These are phyloP conservation scores for Cercophora sp. DNA, from an alignment of 495 filamentous ascomycete genomes.

Conservation along the genomic window DNA sequence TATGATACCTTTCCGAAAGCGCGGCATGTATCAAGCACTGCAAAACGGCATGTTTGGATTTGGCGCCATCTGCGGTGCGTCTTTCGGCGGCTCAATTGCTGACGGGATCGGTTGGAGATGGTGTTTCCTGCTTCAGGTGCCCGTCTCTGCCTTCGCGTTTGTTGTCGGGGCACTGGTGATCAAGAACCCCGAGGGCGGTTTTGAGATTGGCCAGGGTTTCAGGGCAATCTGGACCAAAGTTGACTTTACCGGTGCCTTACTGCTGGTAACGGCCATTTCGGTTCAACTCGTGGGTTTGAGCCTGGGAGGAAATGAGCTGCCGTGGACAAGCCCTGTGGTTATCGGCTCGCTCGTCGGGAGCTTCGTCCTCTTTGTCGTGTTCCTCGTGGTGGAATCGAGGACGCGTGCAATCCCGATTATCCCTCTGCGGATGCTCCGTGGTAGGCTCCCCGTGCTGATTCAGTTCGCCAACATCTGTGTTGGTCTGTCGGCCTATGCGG, in stretches of 20 bases:
- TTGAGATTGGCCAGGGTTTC: conserved; percentile 18
- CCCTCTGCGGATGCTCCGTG: conserved; percentile 53
- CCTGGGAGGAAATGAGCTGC: conserved; percentile 58
- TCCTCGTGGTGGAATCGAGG: conserved; percentile 51
- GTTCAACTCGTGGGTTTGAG: conserved; percentile 57
- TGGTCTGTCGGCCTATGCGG: conserved; percentile 61
- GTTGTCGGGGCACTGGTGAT: conserved; percentile 52
- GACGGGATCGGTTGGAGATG: conserved; percentile 49
- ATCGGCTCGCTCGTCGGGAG: conserved; percentile 51
- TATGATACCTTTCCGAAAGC: conserved; percentile 58
- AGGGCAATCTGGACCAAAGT: conserved; percentile 51
- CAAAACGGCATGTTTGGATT: conserved; percentile 62
- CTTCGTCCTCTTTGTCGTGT: conserved; percentile 43
- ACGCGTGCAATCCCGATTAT: conserved; percentile 60
- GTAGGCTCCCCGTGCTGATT: conserved; percentile 47
- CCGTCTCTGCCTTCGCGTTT: conserved; percentile 49
- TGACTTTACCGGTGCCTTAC: conserved; percentile 51
- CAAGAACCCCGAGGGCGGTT: conserved; percentile 34
- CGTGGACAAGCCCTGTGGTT: conserved; percentile 56
- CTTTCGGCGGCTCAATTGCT: conserved; percentile 45
- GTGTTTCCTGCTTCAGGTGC: conserved; percentile 51
- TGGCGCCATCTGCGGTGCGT: conserved; percentile 46
- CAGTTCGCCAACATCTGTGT: conserved; percentile 59
- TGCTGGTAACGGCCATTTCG: conserved; percentile 56
- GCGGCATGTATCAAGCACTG: conserved; percentile 62